Evolutionary conservation across 192 early-diverging fungal genomes (phyloP), one percentile per base, ranked within the genome.

Genomic region (Coemansia sp.): DNA sequence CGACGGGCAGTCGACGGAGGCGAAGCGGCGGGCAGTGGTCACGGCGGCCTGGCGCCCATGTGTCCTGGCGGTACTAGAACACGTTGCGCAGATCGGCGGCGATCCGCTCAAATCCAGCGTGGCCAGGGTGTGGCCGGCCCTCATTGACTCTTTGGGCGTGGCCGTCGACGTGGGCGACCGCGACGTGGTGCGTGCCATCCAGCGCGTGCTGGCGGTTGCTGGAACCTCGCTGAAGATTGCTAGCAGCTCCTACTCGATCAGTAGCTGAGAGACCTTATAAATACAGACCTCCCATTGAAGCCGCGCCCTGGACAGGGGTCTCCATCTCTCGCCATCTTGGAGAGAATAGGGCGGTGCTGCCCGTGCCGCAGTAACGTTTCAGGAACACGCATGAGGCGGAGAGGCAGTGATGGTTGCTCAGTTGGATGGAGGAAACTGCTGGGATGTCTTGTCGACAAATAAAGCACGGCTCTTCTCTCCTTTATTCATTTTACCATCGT

Each of bases 101-200:
- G 35, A 14, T 5, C 21, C 19, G 16, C 14, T 27, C 5, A 19
- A 31, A 6, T 10, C 23, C 0, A 47, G 44, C 0, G 60, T 63
- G 11, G 22, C 41, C 23, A 21, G 60, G 2, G 26, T 60, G 11
- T 71, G 60, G 53, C 56, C 44, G 0, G 56, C 56, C 12, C 19
- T 71, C 16, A 48, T 71, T 7, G 56, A 60, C 11, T 36, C 38
- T 11, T 13, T 71, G 0, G 68, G 68, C n/a, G 51, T 56, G n/a
- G 68, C 68, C 10, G 56, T 57, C 3, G 44, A 38, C 22, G 56
- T 52, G 7, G 44, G 48, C 0, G 68, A 71, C 21, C 38, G 63
- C 8, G 68, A 71, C 9, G 32, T 71, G 22, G 48, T 71, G 6
- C 61, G 61, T 12, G 53, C 16, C 12, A 34, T 64, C 19, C 68